phyloP scores from a whole-genome alignment of 441 rosid species.

The Arabidopsis hybrid region DNA sequence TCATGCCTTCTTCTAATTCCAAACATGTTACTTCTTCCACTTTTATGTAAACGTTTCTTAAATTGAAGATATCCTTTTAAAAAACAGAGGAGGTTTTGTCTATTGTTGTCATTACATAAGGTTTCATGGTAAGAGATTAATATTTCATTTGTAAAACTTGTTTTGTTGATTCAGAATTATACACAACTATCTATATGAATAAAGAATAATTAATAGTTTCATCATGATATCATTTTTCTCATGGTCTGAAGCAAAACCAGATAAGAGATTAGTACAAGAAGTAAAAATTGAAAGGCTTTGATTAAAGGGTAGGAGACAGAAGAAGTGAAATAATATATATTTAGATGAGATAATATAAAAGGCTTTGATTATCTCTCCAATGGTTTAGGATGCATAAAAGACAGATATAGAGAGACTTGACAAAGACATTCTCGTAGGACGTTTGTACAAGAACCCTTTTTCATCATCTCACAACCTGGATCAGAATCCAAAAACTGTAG shows the following conservation, averaged over 20 bases:
- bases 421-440: conserved; percentile 38
- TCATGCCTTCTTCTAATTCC: conserved; percentile 71
- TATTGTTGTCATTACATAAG: background rate
- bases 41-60: conserved; percentile 32
- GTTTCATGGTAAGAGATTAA: conserved; percentile 24
- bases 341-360: conserved; percentile 2
- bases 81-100: conserved; percentile 4
- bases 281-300: background rate
- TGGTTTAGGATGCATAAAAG: conserved; percentile 33
- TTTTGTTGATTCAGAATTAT: conserved; percentile 1
- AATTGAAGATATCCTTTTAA: conserved; percentile 2
- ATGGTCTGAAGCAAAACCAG: background rate
- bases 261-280: background rate
- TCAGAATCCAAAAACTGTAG: conserved; percentile 24
- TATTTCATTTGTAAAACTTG: conserved; percentile 36
- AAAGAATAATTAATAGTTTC: background rate
- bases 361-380: conserved; percentile 25
- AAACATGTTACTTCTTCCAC: conserved; percentile 34
- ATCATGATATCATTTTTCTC: background rate
- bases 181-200: background rate
- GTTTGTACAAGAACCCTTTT: conserved; percentile 62
- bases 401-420: conserved; percentile 28
- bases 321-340: background rate
- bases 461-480: conserved; percentile 71
- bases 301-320: background rate